Evolutionary conservation across 78 protist genomes (phyloP).

Genomic region (Anaeramoeba ignava): DNA sequence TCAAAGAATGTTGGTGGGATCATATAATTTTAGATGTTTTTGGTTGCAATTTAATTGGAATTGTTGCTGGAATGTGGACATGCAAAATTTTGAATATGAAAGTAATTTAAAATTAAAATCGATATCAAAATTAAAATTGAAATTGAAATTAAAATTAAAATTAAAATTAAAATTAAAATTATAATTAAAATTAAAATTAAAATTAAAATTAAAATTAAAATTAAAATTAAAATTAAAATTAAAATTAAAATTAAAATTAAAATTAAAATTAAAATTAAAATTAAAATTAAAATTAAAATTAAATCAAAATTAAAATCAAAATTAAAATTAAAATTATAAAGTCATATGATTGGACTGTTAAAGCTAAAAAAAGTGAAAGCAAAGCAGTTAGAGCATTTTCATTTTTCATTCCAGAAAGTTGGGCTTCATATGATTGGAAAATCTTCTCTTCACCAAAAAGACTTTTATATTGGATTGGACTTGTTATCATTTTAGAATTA

Average conservation of each 20-base stretch:
- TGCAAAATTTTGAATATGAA: background rate
- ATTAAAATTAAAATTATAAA: background rate
- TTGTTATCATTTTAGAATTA: background rate
- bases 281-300: background rate
- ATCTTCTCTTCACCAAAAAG: background rate
- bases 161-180: background rate
- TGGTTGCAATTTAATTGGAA: slow-evolving; percentile 4
- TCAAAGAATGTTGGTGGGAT: slow-evolving; percentile 30
- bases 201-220: background rate
- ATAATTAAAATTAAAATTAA: background rate
- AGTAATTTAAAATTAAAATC: too few species aligned
- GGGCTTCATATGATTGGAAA: background rate
- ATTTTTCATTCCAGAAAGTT: background rate
- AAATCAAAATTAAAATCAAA: background rate
- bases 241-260: background rate
- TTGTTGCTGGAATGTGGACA: background rate
- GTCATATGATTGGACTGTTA: too few species aligned
- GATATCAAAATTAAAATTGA: background rate
- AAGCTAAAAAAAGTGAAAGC: too few species aligned
- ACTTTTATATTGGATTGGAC: background rate
- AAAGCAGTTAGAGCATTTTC: background rate
- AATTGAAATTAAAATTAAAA: background rate
- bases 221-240: background rate
- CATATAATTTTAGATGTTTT: slow-evolving; percentile 1
- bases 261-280: background rate